phyloP scores from a whole-genome alignment of 768 basidiomycete genomes.

The Pilatotrama ljubarskyi region DNA sequence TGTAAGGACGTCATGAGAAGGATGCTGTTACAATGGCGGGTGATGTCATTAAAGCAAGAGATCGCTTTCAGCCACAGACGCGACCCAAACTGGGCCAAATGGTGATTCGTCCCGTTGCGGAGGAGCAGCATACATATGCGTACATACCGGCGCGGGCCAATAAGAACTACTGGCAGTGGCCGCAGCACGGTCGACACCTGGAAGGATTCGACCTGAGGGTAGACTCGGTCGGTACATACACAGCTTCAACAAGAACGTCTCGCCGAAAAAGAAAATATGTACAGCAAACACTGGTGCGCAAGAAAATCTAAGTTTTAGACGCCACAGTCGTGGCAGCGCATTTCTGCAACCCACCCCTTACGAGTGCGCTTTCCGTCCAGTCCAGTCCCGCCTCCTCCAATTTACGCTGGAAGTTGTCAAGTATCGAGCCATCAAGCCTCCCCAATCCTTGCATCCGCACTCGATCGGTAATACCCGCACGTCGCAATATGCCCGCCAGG shows the following conservation, averaged over 20 bases:
- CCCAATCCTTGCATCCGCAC: constrained; percentile 3
- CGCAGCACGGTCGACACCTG: no score
- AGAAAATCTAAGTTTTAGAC: no score
- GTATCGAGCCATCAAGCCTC: not conserved
- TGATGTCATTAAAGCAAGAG: constrained; percentile 1
- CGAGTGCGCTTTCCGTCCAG: not conserved
- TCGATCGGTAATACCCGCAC: not conserved
- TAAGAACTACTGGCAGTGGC: no score
- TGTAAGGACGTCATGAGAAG: not conserved
- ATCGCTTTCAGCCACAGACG: not conserved
- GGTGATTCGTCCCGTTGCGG: not conserved
- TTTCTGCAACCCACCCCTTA: not conserved
- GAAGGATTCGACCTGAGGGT: no score
- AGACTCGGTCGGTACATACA: no score
- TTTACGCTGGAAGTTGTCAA: not conserved
- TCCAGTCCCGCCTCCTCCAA: not conserved
- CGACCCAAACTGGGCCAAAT: not conserved
- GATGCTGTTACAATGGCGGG: not conserved
- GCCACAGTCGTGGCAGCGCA: no score
- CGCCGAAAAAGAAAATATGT: no score
- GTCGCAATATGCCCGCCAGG: not conserved
- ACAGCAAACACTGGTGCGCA: no score
- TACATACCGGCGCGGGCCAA: not conserved
- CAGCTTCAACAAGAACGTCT: no score
- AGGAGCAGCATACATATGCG: not conserved